Conservation (phyloP, 768 basidiomycete genomes). For the Russula foetens region DNA sequence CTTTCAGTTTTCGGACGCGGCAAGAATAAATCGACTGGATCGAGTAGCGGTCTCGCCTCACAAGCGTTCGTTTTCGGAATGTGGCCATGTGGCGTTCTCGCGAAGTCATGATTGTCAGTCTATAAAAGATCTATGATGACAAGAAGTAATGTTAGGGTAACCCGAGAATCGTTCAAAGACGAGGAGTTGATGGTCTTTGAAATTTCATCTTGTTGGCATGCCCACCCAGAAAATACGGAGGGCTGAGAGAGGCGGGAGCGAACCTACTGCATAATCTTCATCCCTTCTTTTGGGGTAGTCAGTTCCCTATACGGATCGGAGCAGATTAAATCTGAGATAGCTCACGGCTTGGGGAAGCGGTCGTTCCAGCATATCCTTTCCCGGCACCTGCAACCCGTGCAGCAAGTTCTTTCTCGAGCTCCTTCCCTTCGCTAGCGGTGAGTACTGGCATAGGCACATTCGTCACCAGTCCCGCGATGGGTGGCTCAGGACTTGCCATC, state of each 20-base stretch:
- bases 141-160: not conserved
- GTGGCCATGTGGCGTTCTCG: not conserved
- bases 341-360: conserved; percentile 7
- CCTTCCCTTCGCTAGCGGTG: not conserved
- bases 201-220: not conserved
- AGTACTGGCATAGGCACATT: conserved; percentile 1
- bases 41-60: not conserved
- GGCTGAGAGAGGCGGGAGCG: not conserved
- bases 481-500: not conserved
- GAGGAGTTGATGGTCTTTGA: not conserved
- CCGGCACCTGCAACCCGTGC: conserved; percentile 13
- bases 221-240: not conserved
- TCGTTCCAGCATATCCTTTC: not conserved
- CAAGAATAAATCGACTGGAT: not conserved
- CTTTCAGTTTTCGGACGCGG: not conserved
- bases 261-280: not conserved
- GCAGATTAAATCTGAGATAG: not conserved
- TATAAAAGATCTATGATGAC: not conserved
- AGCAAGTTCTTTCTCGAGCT: conserved; percentile 9
- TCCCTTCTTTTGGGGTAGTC: not conserved
- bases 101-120: not conserved
- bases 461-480: not conserved
- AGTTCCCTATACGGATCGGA: not conserved
- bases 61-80: not conserved
- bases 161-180: not conserved